Evolutionary conservation across 371 early-diverging fungal genomes (phyloP).

Genomic region (Mortierella sp.): DNA sequence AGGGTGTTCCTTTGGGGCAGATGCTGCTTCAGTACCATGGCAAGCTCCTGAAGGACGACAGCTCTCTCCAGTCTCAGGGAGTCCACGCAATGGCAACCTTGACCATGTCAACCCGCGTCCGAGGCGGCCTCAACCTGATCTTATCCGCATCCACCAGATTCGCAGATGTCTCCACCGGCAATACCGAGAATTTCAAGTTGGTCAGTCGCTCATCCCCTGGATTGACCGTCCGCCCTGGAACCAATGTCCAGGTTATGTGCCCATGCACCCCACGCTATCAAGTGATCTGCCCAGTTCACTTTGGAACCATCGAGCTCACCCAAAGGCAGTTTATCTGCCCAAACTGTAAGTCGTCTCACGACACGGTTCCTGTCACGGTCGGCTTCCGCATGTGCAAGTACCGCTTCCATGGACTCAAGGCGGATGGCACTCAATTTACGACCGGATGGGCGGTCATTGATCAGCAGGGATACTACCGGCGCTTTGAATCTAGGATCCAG

Average conservation of each 20-base stretch:
- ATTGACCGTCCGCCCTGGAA: constrained; percentile 5
- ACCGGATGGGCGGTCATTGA: neutral
- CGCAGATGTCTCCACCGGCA: constrained; percentile 13
- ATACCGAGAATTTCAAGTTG: too few relatives aligned
- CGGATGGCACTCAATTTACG: constrained; percentile 7
- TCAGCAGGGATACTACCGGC: neutral
- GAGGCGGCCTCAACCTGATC: constrained; percentile 67
- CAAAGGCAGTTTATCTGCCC: constrained; percentile 14
- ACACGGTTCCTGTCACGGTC: constrained; percentile 14
- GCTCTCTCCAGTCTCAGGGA: constrained; percentile 50
- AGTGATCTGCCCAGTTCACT: constrained; percentile 1
- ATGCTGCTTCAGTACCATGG: constrained; percentile 80
- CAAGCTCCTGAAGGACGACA: constrained; percentile 88
- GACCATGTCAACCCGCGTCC: constrained; percentile 86
- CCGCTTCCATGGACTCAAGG: constrained; percentile 27
- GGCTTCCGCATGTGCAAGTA: constrained; percentile 21
- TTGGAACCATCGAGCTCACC: constrained; percentile 26
- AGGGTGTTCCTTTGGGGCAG: constrained; percentile 60
- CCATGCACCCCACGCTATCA: constrained; percentile 9
- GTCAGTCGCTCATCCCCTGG: constrained; percentile 18
- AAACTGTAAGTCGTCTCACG: constrained; percentile 7
- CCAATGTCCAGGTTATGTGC: constrained; percentile 28
- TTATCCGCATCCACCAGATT: neutral
- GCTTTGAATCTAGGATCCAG: neutral
- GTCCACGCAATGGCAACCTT: constrained; percentile 82